Base-by-base conservation (phyloP, 2,329 filamentous ascomycete species). In the Penicillium expansum region DNA sequence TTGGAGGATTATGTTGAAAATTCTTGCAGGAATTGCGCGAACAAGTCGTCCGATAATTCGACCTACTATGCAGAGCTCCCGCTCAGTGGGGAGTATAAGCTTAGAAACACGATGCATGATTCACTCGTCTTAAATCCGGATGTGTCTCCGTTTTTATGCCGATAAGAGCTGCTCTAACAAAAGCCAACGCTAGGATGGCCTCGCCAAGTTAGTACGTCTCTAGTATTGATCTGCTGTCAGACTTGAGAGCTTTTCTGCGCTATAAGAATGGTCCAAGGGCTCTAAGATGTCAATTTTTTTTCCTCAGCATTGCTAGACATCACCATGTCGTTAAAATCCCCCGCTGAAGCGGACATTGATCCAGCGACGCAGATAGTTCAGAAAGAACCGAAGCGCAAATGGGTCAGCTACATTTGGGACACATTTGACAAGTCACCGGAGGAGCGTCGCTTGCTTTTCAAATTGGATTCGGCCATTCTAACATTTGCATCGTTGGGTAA, bases 321-420 rank as follows among this genome's bases (percentile, higher is more conserved):
- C 29, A 62, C 38, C 10, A 71, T 70, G 67, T 61, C 62, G 14
- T 52, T 58, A 8, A 42, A 49, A 11, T 44, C 16, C 16, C 24
- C 57, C 13, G 57, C 63, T 2, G 64, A 69, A 22, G 48, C 59
- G 4, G 57, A 54, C 7, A 30, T 59, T 10, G 56, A 61, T 7
- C 13, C 48, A 4, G 38, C 61, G 0, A 53, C 52, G 10, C 56
- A 57, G 7, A 20, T 64, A 9, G 52, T 69, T 24, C 68, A 69
- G 41, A 59, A 67, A 50, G 50, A 62, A 4, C 62, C 60, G 3
- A 76, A 74, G 60, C 61, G 69, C 9, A 80, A 67, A 71, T 82
- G 79, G 79, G 71, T 75, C 44, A 77, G 74, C 59, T 82, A 81
- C 54, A 68, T 83, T 44, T 82, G 80, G 80, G 80, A 83, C 67